Conservation (phyloP, 2,329 filamentous ascomycete species). For the Xylariaceae sp. region DNA sequence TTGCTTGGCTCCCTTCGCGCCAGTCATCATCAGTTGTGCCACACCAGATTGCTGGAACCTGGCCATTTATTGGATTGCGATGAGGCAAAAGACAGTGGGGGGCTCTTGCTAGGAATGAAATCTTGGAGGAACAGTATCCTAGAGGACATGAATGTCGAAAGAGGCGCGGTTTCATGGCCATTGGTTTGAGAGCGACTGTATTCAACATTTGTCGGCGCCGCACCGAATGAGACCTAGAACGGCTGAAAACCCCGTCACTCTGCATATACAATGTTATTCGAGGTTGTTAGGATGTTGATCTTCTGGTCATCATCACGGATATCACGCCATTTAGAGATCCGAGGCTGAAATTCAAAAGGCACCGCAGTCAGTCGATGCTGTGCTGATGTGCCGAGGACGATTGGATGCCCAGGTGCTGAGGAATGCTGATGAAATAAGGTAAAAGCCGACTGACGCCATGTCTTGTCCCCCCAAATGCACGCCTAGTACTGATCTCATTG, state of each 20-base stretch:
- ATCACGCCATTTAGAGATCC: too few species aligned
- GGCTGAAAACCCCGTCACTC: too few species aligned
- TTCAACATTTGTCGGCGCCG: neutral
- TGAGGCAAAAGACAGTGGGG: slow-evolving; percentile 1
- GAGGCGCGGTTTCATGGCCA: neutral
- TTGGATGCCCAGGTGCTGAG: slow-evolving; percentile 1
- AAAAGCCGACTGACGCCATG: slow-evolving; percentile 25
- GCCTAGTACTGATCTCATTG: slow-evolving; percentile 6
- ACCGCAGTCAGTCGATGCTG: too few species aligned
- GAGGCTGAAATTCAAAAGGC: too few species aligned
- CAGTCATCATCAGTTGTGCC: slow-evolving; percentile 14
- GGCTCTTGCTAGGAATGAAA: neutral
- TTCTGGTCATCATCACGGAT: too few species aligned
- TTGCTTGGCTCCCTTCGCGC: slow-evolving; percentile 9
- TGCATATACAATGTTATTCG: neutral
- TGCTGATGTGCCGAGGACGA: neutral
- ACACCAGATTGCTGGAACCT: neutral
- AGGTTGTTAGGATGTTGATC: neutral
- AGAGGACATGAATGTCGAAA: neutral
- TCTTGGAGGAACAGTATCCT: neutral
- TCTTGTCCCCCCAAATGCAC: neutral
- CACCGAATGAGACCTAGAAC: neutral
- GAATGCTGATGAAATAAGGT: neutral
- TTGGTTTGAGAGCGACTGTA: neutral
- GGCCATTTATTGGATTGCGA: neutral